Conservation (phyloP, 108 stramenopile species). For the Cyclotella cryptica region DNA sequence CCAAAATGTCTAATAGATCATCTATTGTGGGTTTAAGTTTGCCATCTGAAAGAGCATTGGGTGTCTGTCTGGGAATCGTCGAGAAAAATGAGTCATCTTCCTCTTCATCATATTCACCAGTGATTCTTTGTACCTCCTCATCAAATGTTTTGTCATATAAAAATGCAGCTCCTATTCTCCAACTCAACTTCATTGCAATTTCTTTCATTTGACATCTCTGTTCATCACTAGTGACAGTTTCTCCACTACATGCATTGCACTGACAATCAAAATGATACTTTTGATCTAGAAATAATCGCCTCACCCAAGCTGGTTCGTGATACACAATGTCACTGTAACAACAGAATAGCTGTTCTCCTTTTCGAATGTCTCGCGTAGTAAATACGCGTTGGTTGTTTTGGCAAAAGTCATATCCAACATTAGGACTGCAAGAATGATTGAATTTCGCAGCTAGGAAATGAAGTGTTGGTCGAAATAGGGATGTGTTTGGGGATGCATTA, state of each 20-base stretch:
- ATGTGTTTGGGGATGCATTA: not conserved
- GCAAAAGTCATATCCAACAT: conserved; percentile 24
- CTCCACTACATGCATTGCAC: not conserved
- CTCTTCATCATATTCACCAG: not conserved
- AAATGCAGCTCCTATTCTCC: conserved; percentile 1
- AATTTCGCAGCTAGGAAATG: conserved; percentile 10
- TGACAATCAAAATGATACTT: conserved; percentile 24
- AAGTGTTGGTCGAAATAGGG: not conserved
- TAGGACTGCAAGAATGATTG: conserved; percentile 18
- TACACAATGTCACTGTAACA: conserved; percentile 26
- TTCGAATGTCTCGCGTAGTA: conserved; percentile 7
- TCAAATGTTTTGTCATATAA: conserved; percentile 8
- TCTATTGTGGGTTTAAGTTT: conserved; percentile 12
- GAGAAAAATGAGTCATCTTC: not conserved
- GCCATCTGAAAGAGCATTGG: not conserved
- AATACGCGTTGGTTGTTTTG: not conserved
- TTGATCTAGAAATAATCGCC: not conserved
- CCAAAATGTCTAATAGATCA: conserved; percentile 9
- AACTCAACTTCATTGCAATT: conserved; percentile 11
- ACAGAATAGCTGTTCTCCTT: conserved; percentile 13
- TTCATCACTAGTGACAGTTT: not conserved
- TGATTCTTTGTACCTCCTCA: not conserved
- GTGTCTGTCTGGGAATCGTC: not conserved
- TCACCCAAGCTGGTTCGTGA: not conserved
- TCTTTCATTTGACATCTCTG: conserved; percentile 14